phyloP scores from a whole-genome alignment of 1,284 basidiomycete genomes.

The Porogramme epimiltina region DNA sequence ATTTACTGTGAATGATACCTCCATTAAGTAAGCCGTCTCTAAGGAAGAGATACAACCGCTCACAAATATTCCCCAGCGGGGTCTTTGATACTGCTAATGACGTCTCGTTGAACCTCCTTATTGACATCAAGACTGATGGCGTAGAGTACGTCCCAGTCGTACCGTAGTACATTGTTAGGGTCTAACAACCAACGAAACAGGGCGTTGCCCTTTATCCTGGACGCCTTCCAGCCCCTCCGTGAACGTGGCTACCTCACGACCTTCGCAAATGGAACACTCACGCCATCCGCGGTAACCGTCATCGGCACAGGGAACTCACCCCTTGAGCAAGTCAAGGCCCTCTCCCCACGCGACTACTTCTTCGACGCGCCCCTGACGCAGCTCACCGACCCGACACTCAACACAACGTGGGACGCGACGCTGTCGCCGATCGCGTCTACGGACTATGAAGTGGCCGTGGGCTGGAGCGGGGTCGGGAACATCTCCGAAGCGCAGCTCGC shows the following conservation, averaged over 20 bases:
- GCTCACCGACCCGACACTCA: slow-evolving; percentile 38
- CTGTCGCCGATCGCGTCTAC: slow-evolving; percentile 53
- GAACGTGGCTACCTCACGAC: slow-evolving; percentile 49
- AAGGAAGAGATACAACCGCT: background rate
- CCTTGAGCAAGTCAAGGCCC: slow-evolving; percentile 45
- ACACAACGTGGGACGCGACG: slow-evolving; percentile 42
- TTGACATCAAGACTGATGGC: slow-evolving; percentile 58
- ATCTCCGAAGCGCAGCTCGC: slow-evolving; percentile 42
- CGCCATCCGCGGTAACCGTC: slow-evolving; percentile 42
- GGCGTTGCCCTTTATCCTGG: slow-evolving; percentile 46
- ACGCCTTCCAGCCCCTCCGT: slow-evolving; percentile 50
- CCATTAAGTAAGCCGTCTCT: slow-evolving; percentile 41
- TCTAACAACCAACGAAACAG: slow-evolving; percentile 30
- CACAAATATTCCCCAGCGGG: slow-evolving; percentile 32
- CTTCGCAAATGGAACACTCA: slow-evolving; percentile 43
- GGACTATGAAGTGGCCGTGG: slow-evolving; percentile 47
- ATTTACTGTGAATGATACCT: slow-evolving; percentile 43
- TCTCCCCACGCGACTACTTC: slow-evolving; percentile 51
- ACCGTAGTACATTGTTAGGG: background rate
- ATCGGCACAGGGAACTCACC: slow-evolving; percentile 60
- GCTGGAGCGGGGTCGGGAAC: slow-evolving; percentile 48
- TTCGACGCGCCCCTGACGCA: slow-evolving; percentile 53
- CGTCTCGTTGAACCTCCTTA: slow-evolving; percentile 46
- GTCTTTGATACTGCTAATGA: slow-evolving; percentile 49
- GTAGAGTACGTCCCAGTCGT: slow-evolving; percentile 35